Conservation (phyloP, 2,329 filamentous ascomycete genomes). For the Plenodomus biglobosus region DNA sequence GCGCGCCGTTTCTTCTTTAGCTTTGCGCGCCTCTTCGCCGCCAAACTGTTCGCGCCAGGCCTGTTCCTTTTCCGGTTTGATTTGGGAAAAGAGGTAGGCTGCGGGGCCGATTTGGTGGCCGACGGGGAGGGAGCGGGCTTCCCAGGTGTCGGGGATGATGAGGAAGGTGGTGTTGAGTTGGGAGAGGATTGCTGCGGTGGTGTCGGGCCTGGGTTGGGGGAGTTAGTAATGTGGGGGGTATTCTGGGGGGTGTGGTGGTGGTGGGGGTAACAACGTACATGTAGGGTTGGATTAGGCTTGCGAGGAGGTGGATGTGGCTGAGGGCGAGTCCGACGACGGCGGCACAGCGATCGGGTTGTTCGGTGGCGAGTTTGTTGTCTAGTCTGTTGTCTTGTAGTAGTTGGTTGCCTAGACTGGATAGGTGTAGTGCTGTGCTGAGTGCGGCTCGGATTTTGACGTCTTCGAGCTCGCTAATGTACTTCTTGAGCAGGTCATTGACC, state of each 20-base stretch:
- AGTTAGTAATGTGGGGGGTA: too few relatives aligned
- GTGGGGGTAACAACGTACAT: slow-evolving; percentile 60
- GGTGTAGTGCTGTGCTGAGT: slow-evolving; percentile 64
- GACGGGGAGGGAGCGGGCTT: slow-evolving; percentile 49
- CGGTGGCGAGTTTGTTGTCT: slow-evolving; percentile 63
- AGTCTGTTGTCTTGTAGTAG: slow-evolving; percentile 60
- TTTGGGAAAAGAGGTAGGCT: slow-evolving; percentile 77
- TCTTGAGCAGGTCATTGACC: slow-evolving; percentile 65
- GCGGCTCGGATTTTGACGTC: slow-evolving; percentile 70
- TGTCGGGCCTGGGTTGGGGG: slow-evolving; percentile 31
- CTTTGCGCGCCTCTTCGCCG: slow-evolving; percentile 65
- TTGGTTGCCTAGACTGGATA: slow-evolving; percentile 63
- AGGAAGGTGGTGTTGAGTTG: slow-evolving; percentile 66
- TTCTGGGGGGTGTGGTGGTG: too few relatives aligned
- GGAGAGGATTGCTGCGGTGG: slow-evolving; percentile 67
- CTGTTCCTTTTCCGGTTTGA: slow-evolving; percentile 77
- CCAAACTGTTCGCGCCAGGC: slow-evolving; percentile 80
- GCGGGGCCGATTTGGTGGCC: slow-evolving; percentile 82
- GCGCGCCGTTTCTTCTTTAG: slow-evolving; percentile 69
- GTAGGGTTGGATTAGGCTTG: slow-evolving; percentile 77
- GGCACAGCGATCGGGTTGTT: slow-evolving; percentile 61
- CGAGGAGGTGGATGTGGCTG: slow-evolving; percentile 80
- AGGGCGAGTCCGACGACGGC: slow-evolving; percentile 74
- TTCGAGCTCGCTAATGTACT: slow-evolving; percentile 70
- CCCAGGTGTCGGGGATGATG: slow-evolving; percentile 59